Evolutionary conservation across 1,284 basidiomycete species (phyloP).

Genomic region (Pholiota adiposa): DNA sequence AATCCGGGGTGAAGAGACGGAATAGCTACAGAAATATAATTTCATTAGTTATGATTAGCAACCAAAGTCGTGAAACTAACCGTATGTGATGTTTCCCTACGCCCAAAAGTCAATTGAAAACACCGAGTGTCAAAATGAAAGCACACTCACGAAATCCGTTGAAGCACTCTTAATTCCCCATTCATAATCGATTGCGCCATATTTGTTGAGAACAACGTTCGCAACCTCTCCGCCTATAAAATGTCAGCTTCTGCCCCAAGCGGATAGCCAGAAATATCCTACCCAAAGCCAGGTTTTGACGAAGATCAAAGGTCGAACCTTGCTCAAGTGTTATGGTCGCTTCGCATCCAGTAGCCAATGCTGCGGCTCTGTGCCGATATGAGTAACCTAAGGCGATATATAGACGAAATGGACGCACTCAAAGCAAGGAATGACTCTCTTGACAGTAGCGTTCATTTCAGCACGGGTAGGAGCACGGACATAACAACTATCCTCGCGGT

Average conservation of each 20-base stretch:
- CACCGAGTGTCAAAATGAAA: background rate
- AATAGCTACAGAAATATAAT: constrained; percentile 35
- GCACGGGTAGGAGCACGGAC: constrained; percentile 72
- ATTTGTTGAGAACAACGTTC: constrained; percentile 53
- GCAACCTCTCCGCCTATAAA: constrained; percentile 55
- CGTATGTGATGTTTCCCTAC: constrained; percentile 34
- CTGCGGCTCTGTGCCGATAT: constrained; percentile 57
- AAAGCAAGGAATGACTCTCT: constrained; percentile 71
- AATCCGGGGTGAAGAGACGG: constrained; percentile 53
- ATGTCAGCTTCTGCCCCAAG: background rate
- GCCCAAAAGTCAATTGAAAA: background rate
- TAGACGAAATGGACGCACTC: constrained; percentile 48
- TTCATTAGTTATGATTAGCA: background rate
- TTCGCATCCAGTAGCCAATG: constrained; percentile 70
- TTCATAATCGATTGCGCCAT: constrained; percentile 55
- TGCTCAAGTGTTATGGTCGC: constrained; percentile 46
- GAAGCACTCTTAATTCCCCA: constrained; percentile 65
- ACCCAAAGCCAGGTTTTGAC: constrained; percentile 68
- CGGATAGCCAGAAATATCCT: constrained; percentile 6
- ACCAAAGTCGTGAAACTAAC: constrained; percentile 18
- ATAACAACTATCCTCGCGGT: constrained; percentile 48
- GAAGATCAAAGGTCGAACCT: constrained; percentile 57
- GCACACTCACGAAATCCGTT: constrained; percentile 68
- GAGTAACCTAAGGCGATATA: background rate
- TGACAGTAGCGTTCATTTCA: constrained; percentile 58